Evolutionary conservation across 2,329 filamentous ascomycete genomes (phyloP).

Genomic region (Cladosporium sp.): DNA sequence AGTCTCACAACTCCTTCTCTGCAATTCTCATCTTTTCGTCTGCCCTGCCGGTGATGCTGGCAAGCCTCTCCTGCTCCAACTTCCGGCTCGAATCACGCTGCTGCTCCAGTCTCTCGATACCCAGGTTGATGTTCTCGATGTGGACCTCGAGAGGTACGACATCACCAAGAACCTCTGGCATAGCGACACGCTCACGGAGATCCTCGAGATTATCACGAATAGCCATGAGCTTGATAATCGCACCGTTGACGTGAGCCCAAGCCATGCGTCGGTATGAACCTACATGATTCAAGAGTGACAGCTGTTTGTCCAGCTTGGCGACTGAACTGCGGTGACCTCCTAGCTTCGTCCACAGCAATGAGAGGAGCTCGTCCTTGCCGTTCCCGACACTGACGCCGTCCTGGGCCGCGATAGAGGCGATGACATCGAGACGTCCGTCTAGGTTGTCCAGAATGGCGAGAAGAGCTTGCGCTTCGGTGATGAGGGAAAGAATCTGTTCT

Average conservation of each 20-base stretch:
- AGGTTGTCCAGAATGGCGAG: constrained; percentile 65
- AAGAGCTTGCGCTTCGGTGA: constrained; percentile 69
- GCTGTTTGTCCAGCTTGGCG: constrained; percentile 62
- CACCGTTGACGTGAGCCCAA: constrained; percentile 65
- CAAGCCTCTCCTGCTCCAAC: constrained; percentile 32
- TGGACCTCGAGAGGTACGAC: constrained; percentile 69
- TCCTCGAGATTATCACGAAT: constrained; percentile 72
- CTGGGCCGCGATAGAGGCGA: constrained; percentile 67
- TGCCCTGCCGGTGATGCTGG: constrained; percentile 25
- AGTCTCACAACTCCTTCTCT: constrained; percentile 7
- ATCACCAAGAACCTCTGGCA: constrained; percentile 60
- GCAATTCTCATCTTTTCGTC: constrained; percentile 19
- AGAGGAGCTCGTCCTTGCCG: constrained; percentile 66
- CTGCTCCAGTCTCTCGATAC: constrained; percentile 69
- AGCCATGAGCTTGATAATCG: constrained; percentile 71
- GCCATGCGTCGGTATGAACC: constrained; percentile 65
- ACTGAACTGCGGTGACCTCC: constrained; percentile 66
- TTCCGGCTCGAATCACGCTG: constrained; percentile 55
- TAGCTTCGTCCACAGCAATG: constrained; percentile 71
- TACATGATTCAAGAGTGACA: constrained; percentile 66
- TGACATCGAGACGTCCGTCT: constrained; percentile 68
- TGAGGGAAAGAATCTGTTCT: constrained; percentile 67
- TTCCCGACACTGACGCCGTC: constrained; percentile 61
- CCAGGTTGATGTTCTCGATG: constrained; percentile 71
- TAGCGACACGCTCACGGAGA: constrained; percentile 68